Conservation (phyloP, 176 grass and related monocot species). For the Cocos nucifera region DNA sequence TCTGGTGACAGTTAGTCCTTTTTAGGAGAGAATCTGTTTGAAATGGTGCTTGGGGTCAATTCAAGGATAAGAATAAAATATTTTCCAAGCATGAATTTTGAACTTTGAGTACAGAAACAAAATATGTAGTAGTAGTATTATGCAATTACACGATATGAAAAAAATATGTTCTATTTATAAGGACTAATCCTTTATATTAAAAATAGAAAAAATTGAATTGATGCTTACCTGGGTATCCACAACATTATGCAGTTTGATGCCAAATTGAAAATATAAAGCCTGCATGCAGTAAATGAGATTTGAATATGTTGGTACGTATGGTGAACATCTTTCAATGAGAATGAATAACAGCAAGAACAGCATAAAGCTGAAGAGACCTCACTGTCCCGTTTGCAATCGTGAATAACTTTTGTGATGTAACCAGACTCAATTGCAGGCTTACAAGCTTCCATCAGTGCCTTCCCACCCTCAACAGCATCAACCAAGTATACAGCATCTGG, state of each 20-base stretch:
- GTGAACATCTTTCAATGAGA: not conserved
- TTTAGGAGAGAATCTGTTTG: not conserved
- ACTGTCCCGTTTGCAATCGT: constrained; percentile 97
- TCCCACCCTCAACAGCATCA: constrained; percentile 76
- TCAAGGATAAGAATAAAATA: too few relatives aligned
- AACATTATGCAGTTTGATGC: constrained; percentile 93
- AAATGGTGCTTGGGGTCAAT: not conserved
- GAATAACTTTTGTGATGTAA: constrained; percentile 84
- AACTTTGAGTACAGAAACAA: too few relatives aligned
- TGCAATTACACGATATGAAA: too few relatives aligned
- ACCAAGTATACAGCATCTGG: constrained; percentile 80
- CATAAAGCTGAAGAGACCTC: constrained; percentile 39
- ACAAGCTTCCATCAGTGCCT: constrained; percentile 70
- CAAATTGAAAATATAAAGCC: constrained; percentile 96
- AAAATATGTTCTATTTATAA: not conserved
- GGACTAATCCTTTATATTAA: not conserved
- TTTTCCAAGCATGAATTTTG: too few relatives aligned
- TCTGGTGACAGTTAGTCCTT: not conserved
- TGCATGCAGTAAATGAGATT: constrained; percentile 27
- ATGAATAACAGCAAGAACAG: not conserved
- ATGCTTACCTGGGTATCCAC: constrained; percentile 84
- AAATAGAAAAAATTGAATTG: not conserved
- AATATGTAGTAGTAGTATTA: too few relatives aligned
- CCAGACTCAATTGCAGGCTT: constrained; percentile 83
- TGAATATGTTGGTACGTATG: not conserved